phyloP scores from a whole-genome alignment of 2,329 filamentous ascomycete species.

The Apiospora marii region DNA sequence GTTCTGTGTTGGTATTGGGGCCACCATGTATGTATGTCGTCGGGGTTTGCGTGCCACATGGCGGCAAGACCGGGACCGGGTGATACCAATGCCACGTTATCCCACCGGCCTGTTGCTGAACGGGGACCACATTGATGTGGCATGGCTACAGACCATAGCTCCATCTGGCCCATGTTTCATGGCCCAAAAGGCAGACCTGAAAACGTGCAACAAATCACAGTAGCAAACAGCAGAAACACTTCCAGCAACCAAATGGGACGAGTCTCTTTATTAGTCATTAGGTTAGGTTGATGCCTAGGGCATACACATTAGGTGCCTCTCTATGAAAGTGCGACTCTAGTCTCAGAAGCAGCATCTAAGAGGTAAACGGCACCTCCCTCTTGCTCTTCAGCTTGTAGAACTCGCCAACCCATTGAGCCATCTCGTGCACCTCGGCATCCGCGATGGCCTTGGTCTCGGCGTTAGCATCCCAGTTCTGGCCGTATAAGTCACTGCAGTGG shows the following conservation, averaged over 20 bases:
- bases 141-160: not conserved
- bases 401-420: constrained; percentile 63
- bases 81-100: not conserved
- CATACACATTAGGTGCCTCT: not conserved
- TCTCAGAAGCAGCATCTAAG: not conserved
- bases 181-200: not conserved
- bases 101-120: not conserved
- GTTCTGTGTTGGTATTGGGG: not conserved
- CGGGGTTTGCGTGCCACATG: not conserved
- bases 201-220: not conserved
- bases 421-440: constrained; percentile 57
- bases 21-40: not conserved
- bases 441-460: constrained; percentile 57
- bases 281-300: too few species aligned
- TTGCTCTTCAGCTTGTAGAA: constrained; percentile 47
- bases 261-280: not conserved
- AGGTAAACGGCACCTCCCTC: constrained; percentile 15
- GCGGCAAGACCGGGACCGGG: not conserved
- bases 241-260: not conserved
- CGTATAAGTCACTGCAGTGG: constrained; percentile 51
- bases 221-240: not conserved
- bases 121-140: not conserved
- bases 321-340: not conserved
- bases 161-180: not conserved
- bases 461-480: constrained; percentile 58